phyloP scores from a whole-genome alignment of 179 eudicot species.

The Carnegiea gigantea region DNA sequence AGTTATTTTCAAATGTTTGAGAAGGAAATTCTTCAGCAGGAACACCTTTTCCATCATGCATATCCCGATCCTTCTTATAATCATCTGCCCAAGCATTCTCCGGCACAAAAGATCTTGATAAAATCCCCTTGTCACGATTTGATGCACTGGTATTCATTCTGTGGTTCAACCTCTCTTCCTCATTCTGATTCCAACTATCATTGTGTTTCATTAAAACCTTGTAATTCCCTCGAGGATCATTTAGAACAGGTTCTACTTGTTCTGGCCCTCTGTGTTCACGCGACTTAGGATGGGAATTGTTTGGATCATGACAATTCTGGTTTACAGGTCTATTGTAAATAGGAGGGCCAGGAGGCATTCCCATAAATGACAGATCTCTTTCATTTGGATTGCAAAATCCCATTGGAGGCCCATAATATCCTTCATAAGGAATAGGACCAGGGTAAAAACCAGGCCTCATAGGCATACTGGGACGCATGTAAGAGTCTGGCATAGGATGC shows the following conservation, averaged over 20 bases:
- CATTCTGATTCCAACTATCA: conserved; percentile 47
- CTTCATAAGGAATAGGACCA: conserved; percentile 71
- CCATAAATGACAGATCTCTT: conserved; percentile 72
- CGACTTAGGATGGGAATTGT: conserved; percentile 48
- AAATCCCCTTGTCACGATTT: conserved; percentile 41
- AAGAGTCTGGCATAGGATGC: conserved; percentile 70
- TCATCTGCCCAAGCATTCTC: conserved; percentile 64
- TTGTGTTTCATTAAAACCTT: conserved; percentile 52
- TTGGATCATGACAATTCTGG: conserved; percentile 52
- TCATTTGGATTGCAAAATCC: conserved; percentile 69
- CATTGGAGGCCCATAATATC: conserved; percentile 94
- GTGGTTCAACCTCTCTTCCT: conserved; percentile 50
- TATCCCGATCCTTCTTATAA: conserved; percentile 39
- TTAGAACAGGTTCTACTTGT: conserved; percentile 44
- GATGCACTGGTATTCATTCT: conserved; percentile 27
- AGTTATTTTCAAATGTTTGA: conserved; percentile 28
- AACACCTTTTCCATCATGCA: conserved; percentile 25
- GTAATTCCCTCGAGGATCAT: conserved; percentile 51
- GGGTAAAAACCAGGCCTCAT: conserved; percentile 88
- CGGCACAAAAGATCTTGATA: conserved; percentile 28
- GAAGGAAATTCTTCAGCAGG: conserved; percentile 36
- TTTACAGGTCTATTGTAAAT: conserved; percentile 53
- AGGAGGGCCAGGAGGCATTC: conserved; percentile 64
- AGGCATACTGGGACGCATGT: conserved; percentile 71
- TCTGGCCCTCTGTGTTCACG: conserved; percentile 47